Evolutionary conservation across 192 early-diverging fungal genomes (phyloP).

Genomic region (Coemansia sp.): DNA sequence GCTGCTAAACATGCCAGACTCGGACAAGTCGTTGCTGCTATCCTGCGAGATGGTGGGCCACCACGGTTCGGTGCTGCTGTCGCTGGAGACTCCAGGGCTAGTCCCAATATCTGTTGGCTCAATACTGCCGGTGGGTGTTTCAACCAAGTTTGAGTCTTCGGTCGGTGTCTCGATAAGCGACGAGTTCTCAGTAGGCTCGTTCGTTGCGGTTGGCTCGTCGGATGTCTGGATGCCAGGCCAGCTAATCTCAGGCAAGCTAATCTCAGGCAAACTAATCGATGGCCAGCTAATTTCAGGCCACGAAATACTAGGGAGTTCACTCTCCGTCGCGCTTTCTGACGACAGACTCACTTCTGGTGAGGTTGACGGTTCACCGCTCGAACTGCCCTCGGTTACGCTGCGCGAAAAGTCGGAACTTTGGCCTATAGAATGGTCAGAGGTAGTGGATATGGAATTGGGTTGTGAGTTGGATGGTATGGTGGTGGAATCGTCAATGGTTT

Average conservation of each 20-base stretch:
- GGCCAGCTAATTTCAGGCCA: conserved; percentile 24
- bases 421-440: conserved; percentile 2
- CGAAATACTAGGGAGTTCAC: conserved; percentile 5
- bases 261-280: conserved; percentile 10
- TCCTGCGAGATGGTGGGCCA: not conserved
- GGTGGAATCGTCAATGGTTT: conserved; percentile 1
- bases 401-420: conserved; percentile 8
- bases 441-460: not conserved
- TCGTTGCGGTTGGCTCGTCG: not conserved
- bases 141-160: not conserved
- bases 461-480: conserved; percentile 2
- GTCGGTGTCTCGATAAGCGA: conserved; percentile 9
- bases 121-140: not conserved
- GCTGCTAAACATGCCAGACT: not conserved
- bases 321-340: not conserved
- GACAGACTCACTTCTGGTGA: not conserved
- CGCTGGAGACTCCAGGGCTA: not conserved
- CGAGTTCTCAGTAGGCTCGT: not conserved
- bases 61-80: not conserved
- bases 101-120: not conserved
- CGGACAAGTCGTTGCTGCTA: not conserved
- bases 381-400: conserved; percentile 5
- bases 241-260: not conserved
- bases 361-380: not conserved
- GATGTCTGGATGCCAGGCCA: not conserved